Base-by-base conservation (phyloP, 106 monocot genomes). In the Vanilla planifolia region DNA sequence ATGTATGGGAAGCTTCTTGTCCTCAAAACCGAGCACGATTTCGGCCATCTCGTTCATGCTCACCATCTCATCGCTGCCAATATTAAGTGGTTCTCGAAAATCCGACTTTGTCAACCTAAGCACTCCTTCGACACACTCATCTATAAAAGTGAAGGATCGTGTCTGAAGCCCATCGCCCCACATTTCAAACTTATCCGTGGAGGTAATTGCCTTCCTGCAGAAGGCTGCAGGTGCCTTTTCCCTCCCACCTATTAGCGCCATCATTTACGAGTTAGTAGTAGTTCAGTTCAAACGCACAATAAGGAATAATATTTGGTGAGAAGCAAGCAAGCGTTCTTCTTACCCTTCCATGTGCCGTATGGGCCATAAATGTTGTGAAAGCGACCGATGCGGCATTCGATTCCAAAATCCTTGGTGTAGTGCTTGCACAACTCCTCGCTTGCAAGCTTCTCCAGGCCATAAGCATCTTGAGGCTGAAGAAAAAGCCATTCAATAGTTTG, bases 21-120 rank as follows among this genome's bases (percentile, higher is more conserved):
- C 66, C 50, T 93, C 93, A 57, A 93, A 89, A 77, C 93, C 75
- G 42, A 93, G 89, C 25, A 93, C 79, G 7, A 93, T 85, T 58
- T 89, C 85, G 22, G 93, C 93, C 87, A 88, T 88, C 73, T 88
- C 91, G 43, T 92, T 92, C 91, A 92, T 92, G 91, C 91, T 92
- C 22, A 92, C 91, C 91, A 92, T 92, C 69, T 86, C 91, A 64
- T 92, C 86, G 52, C 91, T 92, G 26, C 91, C 91, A 61, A 92
- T 92, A 69, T 92, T 92, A 23, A 93, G 81, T 17, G 92, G 92
- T 63, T 88, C 92, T 0, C 79, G 59, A 47, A 93, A 93, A 61
- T 93, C 92, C 10, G 92, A 93, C 68, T 93, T 84, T 33, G 87
- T 92, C 68, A 87, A 75, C 92, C 92, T 80, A 17, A 92, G 64